Conservation (phyloP, 129 eudicot species). For the Flaveria ramosissima region DNA sequence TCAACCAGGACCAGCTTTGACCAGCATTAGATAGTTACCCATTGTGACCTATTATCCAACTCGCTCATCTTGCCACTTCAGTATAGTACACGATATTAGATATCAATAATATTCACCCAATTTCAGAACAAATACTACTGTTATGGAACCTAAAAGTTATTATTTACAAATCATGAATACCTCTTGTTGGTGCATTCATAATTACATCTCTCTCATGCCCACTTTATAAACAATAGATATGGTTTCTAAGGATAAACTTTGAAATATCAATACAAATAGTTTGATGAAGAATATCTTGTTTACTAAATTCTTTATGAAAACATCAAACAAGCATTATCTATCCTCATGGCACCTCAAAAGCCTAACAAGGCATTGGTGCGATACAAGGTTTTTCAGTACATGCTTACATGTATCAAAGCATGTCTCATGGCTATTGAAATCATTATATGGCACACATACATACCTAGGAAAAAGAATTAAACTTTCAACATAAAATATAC, state of each 20-base stretch:
- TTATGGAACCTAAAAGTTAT: neutral
- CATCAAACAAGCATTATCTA: slow-evolving; percentile 7
- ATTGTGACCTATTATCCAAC: too few species aligned
- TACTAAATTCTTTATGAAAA: neutral
- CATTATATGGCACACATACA: neutral
- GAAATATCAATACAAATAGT: slow-evolving; percentile 12
- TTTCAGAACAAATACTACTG: neutral
- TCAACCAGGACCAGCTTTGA: neutral
- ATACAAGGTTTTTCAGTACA: neutral
- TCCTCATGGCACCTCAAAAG: neutral
- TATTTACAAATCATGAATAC: neutral
- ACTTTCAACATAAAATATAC: neutral
- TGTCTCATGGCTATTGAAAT: neutral
- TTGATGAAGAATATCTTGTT: slow-evolving; percentile 1
- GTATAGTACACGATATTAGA: neutral
- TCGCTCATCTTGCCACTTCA: too few species aligned
- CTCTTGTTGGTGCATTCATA: neutral
- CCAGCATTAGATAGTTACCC: too few species aligned
- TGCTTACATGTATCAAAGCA: neutral
- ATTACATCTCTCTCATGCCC: neutral
- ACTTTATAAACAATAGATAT: neutral
- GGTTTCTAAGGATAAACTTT: neutral
- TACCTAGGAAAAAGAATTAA: neutral
- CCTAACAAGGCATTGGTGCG: neutral
- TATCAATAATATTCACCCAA: neutral